Base-by-base conservation (phyloP, 768 basidiomycete genomes). In the Tylopilus felleus region DNA sequence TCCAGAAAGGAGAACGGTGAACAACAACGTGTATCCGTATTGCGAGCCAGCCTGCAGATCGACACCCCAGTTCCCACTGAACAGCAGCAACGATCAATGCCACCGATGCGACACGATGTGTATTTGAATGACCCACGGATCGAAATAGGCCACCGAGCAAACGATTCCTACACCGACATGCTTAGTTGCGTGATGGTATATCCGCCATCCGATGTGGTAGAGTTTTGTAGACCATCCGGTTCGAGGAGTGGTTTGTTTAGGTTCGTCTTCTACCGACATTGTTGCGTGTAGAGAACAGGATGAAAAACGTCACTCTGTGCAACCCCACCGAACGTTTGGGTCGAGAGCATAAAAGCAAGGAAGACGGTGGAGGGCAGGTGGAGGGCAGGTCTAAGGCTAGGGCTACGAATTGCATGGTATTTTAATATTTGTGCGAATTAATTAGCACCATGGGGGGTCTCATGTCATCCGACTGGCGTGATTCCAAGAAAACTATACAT, bases 71-170 rank as follows among this genome's bases (percentile, higher is more conserved):
- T 94, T 95, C 27, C 92, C 90, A 19, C 86, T 87, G 50, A 16
- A 5, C 23, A 27, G 36, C 29, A 33, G 29, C 43, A 25, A 40
- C 39, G 35, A 43, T 53, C 36, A 58, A 41, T 12, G 12, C 16
- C 47, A 16, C 21, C 19, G 42, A 33, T 50, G 35, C n/a, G n/a
- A 19, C 5, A 43, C 28, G 42, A 17, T 49, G n/a, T 49, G 31
- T n/a, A 29, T 25, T 16, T 23, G 16, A 13, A 52, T 8, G 17
- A 76, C 86, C 65, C 61, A 90, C 84, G 90, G 90, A 64, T 92
- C 90, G 64, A 91, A 90, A 70, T 94, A 95, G 1, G 92, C 93
- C 9, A 94, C 90, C 9, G 88, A 81, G 58, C 90, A 92, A 23
- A 95, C 82, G 44, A 93, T 74, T n/a, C 93, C 93, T 42, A 91